Conservation (phyloP, 2,329 filamentous ascomycete species). For the Cucurbitaria berberidis region DNA sequence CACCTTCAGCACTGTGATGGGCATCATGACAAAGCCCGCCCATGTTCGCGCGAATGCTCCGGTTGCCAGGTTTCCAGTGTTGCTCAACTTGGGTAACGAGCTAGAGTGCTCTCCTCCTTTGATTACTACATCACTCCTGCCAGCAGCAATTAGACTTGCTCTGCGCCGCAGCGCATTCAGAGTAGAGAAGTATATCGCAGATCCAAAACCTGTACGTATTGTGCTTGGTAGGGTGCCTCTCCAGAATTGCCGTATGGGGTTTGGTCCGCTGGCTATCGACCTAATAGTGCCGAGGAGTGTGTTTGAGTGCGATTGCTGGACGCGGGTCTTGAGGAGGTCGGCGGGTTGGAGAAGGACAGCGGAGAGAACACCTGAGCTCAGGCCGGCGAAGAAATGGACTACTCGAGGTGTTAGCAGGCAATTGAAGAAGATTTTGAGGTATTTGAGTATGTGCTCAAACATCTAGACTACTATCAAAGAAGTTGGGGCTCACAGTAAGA, state of each 20-base stretch:
- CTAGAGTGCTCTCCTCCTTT: slow-evolving; percentile 60
- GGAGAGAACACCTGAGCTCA: slow-evolving; percentile 84
- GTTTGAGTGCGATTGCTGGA: slow-evolving; percentile 81
- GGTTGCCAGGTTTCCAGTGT: slow-evolving; percentile 82
- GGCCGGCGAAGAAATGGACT: slow-evolving; percentile 85
- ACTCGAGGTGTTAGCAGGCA: neutral
- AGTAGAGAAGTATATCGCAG: slow-evolving; percentile 90
- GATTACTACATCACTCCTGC: slow-evolving; percentile 16
- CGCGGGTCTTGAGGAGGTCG: slow-evolving; percentile 93
- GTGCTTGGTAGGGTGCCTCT: slow-evolving; percentile 90
- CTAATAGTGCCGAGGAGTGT: slow-evolving; percentile 72
- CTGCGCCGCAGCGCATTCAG: slow-evolving; percentile 82
- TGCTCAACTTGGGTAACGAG: slow-evolving; percentile 79
- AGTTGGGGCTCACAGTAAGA: slow-evolving; percentile 52
- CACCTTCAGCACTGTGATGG: slow-evolving; percentile 94
- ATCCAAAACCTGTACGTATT: slow-evolving; percentile 91
- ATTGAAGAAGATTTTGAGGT: slow-evolving; percentile 14
- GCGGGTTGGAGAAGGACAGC: slow-evolving; percentile 92
- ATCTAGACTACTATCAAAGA: neutral
- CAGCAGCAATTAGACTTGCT: slow-evolving; percentile 50
- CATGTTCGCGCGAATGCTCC: slow-evolving; percentile 84
- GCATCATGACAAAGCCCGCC: slow-evolving; percentile 92
- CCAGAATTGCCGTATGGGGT: slow-evolving; percentile 80
- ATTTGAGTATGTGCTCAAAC: neutral
- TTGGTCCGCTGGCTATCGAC: slow-evolving; percentile 69